Percentiles rank a stretch among this genome's conserved stretches.
phyloP scores from a whole-genome alignment of 1,284 basidiomycete species.

The Heterobasidion occidentale region DNA sequence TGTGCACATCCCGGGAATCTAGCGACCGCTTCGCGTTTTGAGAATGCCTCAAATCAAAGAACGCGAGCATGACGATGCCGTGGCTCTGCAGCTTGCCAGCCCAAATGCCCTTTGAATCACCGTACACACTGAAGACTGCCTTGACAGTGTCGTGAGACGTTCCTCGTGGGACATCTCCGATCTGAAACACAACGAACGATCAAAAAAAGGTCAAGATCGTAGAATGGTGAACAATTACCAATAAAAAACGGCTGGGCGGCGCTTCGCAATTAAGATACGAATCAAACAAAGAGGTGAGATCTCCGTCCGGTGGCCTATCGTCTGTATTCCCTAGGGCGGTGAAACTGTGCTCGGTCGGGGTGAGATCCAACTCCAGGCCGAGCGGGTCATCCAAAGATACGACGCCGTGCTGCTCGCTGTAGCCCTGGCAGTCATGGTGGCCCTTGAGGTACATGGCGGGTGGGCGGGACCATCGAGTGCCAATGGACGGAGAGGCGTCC shows the following conservation, averaged over 20 bases:
- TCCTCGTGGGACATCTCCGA: conserved; percentile 17
- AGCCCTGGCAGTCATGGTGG: not conserved
- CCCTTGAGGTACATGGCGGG: not conserved
- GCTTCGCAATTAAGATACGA: conserved; percentile 3
- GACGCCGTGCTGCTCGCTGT: conserved; percentile 3
- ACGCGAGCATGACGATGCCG: conserved; percentile 50
- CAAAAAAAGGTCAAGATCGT: not conserved
- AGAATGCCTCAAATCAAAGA: conserved; percentile 53
- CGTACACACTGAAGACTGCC: conserved; percentile 19
- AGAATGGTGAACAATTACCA: conserved; percentile 21
- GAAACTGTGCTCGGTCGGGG: conserved; percentile 4
- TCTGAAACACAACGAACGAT: conserved; percentile 13
- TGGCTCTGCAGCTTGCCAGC: conserved; percentile 38
- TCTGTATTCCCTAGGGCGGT: not conserved
- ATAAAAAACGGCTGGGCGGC: conserved; percentile 32
- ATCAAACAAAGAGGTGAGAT: conserved; percentile 1
- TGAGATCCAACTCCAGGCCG: not conserved
- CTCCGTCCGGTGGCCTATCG: not conserved
- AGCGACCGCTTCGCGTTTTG: conserved; percentile 32
- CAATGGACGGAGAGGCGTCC: not conserved
- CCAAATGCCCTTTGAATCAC: conserved; percentile 37
- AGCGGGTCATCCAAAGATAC: conserved; percentile 1
- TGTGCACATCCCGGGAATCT: conserved; percentile 9
- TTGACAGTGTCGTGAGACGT: conserved; percentile 26
- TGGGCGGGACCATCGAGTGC: not conserved